phyloP scores from a whole-genome alignment of 257 asterid species.

The Echium plantagineum region DNA sequence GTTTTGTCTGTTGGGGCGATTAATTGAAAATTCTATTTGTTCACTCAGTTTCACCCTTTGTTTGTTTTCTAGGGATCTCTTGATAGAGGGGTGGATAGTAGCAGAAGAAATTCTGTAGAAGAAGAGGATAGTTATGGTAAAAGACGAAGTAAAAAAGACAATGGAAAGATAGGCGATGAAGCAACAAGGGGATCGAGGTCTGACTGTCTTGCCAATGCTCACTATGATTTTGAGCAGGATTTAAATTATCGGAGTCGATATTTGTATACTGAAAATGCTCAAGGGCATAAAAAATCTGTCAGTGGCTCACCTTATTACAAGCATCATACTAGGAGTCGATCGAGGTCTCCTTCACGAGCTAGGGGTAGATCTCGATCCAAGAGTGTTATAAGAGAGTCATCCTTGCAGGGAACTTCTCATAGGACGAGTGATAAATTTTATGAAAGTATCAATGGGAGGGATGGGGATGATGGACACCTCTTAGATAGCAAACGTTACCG shows the following conservation, averaged over 20 bases:
- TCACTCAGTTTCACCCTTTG: slow-evolving; percentile 5
- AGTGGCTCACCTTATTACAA: slow-evolving; percentile 22
- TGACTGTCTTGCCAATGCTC: slow-evolving; percentile 30
- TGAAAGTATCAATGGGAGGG: slow-evolving; percentile 30
- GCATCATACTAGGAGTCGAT: slow-evolving; percentile 22
- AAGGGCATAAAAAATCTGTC: slow-evolving; percentile 19
- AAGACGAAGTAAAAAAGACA: slow-evolving; percentile 15
- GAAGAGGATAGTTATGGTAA: slow-evolving; percentile 22
- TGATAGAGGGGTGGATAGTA: slow-evolving; percentile 17
- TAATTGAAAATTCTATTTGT: slow-evolving; percentile 5
- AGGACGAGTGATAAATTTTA: slow-evolving; percentile 23
- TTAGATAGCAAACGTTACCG: slow-evolving; percentile 23
- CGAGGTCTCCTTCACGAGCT: slow-evolving; percentile 48
- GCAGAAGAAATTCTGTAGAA: slow-evolving; percentile 14
- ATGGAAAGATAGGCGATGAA: slow-evolving; percentile 17
- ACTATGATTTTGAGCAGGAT: slow-evolving; percentile 24
- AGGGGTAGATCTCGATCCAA: slow-evolving; percentile 61
- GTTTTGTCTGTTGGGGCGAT: slow-evolving; percentile 12
- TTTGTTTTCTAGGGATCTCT: slow-evolving; percentile 35
- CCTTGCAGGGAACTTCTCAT: slow-evolving; percentile 15
- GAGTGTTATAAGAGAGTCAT: slow-evolving; percentile 43
- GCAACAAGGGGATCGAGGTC: slow-evolving; percentile 21
- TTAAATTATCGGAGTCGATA: slow-evolving; percentile 18
- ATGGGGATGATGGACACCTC: slow-evolving; percentile 35
- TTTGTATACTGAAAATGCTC: slow-evolving; percentile 23